These are phyloP conservation scores for Tylopilus subfusipes DNA, from an alignment of 768 basidiomycete genomes.

Conservation along the genomic window DNA sequence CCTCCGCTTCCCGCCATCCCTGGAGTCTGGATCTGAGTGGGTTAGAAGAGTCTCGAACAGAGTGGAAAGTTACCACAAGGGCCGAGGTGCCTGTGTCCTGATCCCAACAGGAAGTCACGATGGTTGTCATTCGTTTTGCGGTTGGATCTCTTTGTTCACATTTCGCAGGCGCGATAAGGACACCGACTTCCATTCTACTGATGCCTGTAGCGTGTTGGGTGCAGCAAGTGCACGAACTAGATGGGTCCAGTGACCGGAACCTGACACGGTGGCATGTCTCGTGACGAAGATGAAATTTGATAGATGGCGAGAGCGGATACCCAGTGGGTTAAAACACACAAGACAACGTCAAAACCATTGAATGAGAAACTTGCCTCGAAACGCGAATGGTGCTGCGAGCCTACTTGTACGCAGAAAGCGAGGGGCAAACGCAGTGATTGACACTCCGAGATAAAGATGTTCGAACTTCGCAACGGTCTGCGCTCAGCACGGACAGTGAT, in stretches of 20 bases:
- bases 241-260: conserved; percentile 1
- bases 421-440: background rate
- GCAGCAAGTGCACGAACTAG: background rate
- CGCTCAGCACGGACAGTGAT: background rate
- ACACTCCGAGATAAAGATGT: background rate
- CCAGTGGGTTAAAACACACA: background rate
- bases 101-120: background rate
- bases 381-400: background rate
- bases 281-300: background rate
- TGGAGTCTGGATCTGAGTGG: background rate
- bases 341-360: background rate
- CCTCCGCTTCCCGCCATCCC: background rate
- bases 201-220: background rate
- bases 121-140: background rate
- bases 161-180: background rate
- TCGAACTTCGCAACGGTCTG: no score
- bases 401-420: background rate
- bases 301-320: background rate
- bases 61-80: background rate
- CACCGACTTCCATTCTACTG: conserved; percentile 2
- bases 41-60: background rate
- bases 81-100: background rate
- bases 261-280: background rate
- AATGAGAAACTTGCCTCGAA: background rate
- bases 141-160: background rate